A percentile compares a stretch with the other conserved stretches of the same genome.
These are phyloP conservation scores for Remersonia thermophila DNA, from an alignment of 2,329 filamentous ascomycete genomes.

Conservation along the genomic window DNA sequence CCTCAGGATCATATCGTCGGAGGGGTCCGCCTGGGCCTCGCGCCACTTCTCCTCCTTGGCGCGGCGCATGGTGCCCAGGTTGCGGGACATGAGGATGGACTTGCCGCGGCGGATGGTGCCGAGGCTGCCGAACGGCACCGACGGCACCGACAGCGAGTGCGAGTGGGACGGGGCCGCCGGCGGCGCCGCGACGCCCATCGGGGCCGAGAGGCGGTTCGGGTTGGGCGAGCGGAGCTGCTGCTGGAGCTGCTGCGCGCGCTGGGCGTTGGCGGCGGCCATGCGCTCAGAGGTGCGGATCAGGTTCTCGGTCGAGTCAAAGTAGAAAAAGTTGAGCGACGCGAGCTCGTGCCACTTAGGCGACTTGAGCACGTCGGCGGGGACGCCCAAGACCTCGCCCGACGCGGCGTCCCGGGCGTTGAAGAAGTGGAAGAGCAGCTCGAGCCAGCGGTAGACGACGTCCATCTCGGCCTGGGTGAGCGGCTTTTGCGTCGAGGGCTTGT, in stretches of 20 bases:
- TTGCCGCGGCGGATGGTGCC: constrained; percentile 53
- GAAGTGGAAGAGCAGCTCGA: constrained; percentile 81
- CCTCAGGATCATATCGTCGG: constrained; percentile 93
- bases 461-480: constrained; percentile 77
- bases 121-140: constrained; percentile 49
- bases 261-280: constrained; percentile 80
- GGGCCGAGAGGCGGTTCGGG: constrained; percentile 57
- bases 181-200: constrained; percentile 28
- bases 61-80: constrained; percentile 89
- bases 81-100: constrained; percentile 88
- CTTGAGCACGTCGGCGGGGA: constrained; percentile 83
- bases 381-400: constrained; percentile 67
- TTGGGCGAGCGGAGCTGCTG: constrained; percentile 19
- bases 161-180: constrained; percentile 37
- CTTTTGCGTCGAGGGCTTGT: constrained; percentile 80
- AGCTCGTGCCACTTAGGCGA: constrained; percentile 98
- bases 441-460: constrained; percentile 91
- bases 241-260: constrained; percentile 59
- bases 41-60: constrained; percentile 93
- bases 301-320: constrained; percentile 83
- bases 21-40: constrained; percentile 90
- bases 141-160: constrained; percentile 31
- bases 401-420: constrained; percentile 77
- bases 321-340: constrained; percentile 95
- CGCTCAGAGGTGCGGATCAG: constrained; percentile 90